Evolutionary conservation across 192 early-diverging fungal species (phyloP), one percentile per base, ranked within the genome.

Genomic region (Entomortierella chlamydospora): DNA sequence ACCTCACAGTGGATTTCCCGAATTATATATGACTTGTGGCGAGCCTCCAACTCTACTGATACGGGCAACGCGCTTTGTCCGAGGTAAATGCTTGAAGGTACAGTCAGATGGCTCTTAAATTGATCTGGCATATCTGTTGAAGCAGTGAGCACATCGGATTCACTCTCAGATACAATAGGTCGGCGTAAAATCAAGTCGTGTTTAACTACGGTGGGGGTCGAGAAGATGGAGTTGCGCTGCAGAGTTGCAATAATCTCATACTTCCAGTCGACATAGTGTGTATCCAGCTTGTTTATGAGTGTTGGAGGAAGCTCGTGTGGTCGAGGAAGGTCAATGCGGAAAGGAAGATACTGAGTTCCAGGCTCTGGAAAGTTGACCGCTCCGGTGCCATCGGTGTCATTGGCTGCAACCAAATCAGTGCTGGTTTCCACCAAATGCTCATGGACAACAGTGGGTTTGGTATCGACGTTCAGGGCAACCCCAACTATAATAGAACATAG

Each of bases 241-340:
- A 79, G 30, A 9, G 57, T 70, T 15, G 61, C 68, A 43, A 65
- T 53, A 30, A 79, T 70, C 42, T 79, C 76, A 58, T 79, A 79
- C 52, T 79, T 79, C 76, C 76, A 79, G 57, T 70, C 67, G 56
- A 79, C 70, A 20, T 79, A 64, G 17, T 63, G 76, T 0, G 76
- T 79, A 28, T 79, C 76, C 34, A 79, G 57, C n/a, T 70, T 64
- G 68, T 79, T 79, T 17, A 66, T 30, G 13, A 79, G 50, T 18
- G 76, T 70, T 17, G 76, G 68, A 15, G 76, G 76, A 15, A 79
- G 50, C 0, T 68, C 63, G 22, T 49, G 20, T 18, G 68, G 28
- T 10, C 58, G 67, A 1, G 67, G 67, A n/a, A 79, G 23, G 25
- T 79, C 76, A 20, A 79, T 66, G 0, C 76, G 61, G 68, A 79